Conservation (phyloP, 805 yeast genomes). For the Wickerhamomyces silvicola region DNA sequence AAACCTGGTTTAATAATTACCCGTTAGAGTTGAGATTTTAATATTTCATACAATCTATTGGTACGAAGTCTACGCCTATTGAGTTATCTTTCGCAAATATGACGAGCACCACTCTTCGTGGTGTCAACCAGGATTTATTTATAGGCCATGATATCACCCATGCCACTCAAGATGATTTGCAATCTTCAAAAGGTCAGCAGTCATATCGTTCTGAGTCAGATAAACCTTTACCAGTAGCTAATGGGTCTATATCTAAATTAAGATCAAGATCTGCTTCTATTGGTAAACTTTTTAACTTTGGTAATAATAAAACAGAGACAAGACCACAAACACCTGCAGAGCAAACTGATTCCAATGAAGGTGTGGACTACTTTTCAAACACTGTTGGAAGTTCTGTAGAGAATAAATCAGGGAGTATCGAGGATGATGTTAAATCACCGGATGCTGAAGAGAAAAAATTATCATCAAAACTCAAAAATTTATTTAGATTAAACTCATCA, state of each 20-base stretch:
- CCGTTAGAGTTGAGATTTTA: too few species aligned
- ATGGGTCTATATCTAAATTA: slow-evolving; percentile 17
- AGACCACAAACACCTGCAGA: slow-evolving; percentile 8
- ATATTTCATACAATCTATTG: not conserved
- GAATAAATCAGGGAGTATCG: too few species aligned
- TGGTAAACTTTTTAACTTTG: slow-evolving; percentile 34
- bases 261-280: slow-evolving; percentile 37
- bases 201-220: not conserved
- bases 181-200: not conserved
- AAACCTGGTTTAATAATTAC: too few species aligned
- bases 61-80: not conserved
- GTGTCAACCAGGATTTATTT: not conserved
- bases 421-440: slow-evolving; percentile 1
- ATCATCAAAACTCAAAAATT: slow-evolving; percentile 15
- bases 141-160: not conserved
- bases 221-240: not conserved
- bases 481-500: slow-evolving; percentile 18
- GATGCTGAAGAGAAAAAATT: slow-evolving; percentile 11
- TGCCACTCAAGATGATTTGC: too few species aligned
- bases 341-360: not conserved
- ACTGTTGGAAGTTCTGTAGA: too few species aligned
- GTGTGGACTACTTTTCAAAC: slow-evolving; percentile 1
- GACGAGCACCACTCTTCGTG: not conserved
- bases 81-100: not conserved
- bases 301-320: slow-evolving; percentile 15